Conservation (phyloP, 2,329 filamentous ascomycete genomes). For the Fusarium xylarioides region DNA sequence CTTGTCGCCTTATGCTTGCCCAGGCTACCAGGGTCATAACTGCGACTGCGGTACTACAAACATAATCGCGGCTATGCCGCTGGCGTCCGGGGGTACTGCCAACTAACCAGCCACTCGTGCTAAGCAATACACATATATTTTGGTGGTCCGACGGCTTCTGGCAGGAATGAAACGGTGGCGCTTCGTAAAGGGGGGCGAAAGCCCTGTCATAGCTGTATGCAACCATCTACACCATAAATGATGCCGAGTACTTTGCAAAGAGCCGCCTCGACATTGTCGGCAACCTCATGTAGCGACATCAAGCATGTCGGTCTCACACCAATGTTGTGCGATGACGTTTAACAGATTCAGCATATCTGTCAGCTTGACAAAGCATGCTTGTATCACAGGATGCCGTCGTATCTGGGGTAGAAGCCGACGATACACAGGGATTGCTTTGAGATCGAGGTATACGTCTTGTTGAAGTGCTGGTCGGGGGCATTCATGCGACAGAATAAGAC, state of each 20-base stretch:
- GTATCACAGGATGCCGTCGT: conserved; percentile 8
- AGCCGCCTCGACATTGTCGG: not conserved
- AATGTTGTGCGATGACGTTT: not conserved
- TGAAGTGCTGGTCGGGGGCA: conserved; percentile 7
- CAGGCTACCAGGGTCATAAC: not conserved
- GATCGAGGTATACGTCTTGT: conserved; percentile 1
- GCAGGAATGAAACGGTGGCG: conserved; percentile 8
- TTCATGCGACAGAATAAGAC: conserved; percentile 12
- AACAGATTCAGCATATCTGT: conserved; percentile 16
- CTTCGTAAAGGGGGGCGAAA: not conserved
- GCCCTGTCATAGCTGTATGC: not conserved
- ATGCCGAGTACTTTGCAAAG: conserved; percentile 22
- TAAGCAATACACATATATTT: not conserved
- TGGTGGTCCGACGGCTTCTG: not conserved
- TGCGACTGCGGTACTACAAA: not conserved
- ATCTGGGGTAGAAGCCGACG: conserved; percentile 23
- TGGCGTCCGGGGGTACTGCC: not conserved
- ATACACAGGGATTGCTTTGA: conserved; percentile 15
- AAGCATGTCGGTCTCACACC: not conserved
- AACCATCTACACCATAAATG: not conserved
- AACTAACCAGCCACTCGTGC: not conserved
- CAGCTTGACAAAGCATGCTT: conserved; percentile 35
- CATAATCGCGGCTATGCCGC: not conserved
- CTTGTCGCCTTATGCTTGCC: not conserved
- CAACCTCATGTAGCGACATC: not conserved